Percentiles rank a stretch among this genome's conserved stretches.
Conservation (phyloP, 164 flowering plant genomes). For the Liquidambar formosana region DNA sequence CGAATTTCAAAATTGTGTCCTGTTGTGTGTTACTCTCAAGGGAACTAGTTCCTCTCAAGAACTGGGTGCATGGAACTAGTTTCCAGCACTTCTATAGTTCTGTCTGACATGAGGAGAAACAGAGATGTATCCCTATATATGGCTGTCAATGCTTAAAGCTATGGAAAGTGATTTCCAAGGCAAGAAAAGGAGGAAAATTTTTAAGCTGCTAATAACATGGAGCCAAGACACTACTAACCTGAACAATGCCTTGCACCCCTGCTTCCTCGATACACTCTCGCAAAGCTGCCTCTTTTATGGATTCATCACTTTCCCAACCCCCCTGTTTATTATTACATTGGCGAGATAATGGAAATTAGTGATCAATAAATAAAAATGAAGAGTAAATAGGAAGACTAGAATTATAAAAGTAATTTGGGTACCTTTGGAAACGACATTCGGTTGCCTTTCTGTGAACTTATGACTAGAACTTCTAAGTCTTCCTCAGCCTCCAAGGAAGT, state of each 20-base stretch:
- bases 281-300: conserved; percentile 56
- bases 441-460: conserved; percentile 65
- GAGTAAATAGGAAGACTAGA: too few relatives aligned
- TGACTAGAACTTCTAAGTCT: conserved; percentile 55
- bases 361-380: neutral
- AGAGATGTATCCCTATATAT: too few relatives aligned
- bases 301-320: conserved; percentile 86
- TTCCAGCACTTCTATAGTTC: too few relatives aligned
- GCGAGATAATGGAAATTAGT: too few relatives aligned
- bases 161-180: too few relatives aligned
- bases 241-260: conserved; percentile 62
- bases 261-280: conserved; percentile 86
- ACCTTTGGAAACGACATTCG: conserved; percentile 83
- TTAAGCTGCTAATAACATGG: neutral
- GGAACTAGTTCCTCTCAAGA: too few relatives aligned
- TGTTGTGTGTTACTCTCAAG: too few relatives aligned
- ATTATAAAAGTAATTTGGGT: conserved; percentile 2
- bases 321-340: conserved; percentile 41
- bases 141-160: too few relatives aligned
- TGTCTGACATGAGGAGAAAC: too few relatives aligned
- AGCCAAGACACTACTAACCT: conserved; percentile 28
- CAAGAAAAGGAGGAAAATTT: neutral
- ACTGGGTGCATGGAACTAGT: too few relatives aligned
- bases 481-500: conserved; percentile 14
- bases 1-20: too few relatives aligned